Percentiles rank a stretch among this genome's conserved stretches.
Conservation (phyloP, 139 green algal species). For the Pleodorina starrii region DNA sequence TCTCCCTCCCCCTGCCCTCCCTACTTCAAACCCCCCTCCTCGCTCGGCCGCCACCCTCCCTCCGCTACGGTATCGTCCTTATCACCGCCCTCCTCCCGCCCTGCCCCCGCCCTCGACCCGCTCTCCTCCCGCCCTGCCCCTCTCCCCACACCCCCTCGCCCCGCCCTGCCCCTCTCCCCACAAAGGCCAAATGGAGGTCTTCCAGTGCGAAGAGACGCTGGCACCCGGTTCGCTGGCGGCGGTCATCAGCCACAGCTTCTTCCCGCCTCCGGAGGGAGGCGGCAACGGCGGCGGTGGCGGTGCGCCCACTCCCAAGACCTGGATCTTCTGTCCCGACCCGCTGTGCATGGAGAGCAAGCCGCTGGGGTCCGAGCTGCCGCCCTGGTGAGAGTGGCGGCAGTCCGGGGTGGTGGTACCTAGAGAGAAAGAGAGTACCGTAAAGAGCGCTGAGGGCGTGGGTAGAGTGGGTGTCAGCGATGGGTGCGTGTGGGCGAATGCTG, state of each 20-base stretch:
- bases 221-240: slow-evolving; percentile 55
- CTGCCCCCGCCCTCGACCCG: background rate
- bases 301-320: slow-evolving; percentile 44
- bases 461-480: too few species aligned
- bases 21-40: too few species aligned
- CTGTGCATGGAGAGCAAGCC: slow-evolving; percentile 60
- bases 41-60: too few species aligned
- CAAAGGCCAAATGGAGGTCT: slow-evolving; percentile 45
- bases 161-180: background rate
- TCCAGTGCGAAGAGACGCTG: slow-evolving; percentile 59
- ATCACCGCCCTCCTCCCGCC: background rate
- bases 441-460: too few species aligned
- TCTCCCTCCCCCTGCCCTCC: too few species aligned
- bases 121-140: background rate
- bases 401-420: too few species aligned
- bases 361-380: slow-evolving; percentile 42
- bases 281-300: background rate
- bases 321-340: slow-evolving; percentile 64
- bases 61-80: too few species aligned
- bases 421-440: too few species aligned
- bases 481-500: too few species aligned
- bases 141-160: background rate
- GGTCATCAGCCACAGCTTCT: slow-evolving; percentile 51
- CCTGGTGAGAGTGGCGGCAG: slow-evolving; percentile 52
- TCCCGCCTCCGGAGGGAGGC: too few species aligned